Conservation (phyloP, 768 basidiomycete genomes). For the Leccinum olivaceopallidum region DNA sequence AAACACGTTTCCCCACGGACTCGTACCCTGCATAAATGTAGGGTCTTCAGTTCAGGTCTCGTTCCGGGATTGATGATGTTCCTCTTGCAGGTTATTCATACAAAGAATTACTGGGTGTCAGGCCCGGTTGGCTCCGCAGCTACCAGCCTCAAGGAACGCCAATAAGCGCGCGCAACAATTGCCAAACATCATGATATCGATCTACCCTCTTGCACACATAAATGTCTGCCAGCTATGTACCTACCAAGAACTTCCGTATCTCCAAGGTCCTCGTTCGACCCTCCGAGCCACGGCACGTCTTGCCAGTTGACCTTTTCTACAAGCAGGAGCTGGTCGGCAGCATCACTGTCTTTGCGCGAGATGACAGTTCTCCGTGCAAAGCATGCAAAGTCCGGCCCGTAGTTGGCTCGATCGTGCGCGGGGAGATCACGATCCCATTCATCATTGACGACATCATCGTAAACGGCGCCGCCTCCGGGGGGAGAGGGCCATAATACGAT, state of each 20-base stretch:
- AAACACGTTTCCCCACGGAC: conserved; percentile 21
- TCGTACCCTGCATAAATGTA: conserved; percentile 17
- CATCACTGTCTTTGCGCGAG: too few relatives aligned
- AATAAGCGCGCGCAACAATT: conserved; percentile 22
- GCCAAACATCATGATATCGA: conserved; percentile 27
- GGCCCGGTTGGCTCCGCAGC: conserved; percentile 23
- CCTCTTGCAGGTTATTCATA: conserved; percentile 28
- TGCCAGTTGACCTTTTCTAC: too few relatives aligned
- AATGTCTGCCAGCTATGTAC: conserved; percentile 17
- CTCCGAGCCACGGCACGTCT: too few relatives aligned
- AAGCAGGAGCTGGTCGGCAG: too few relatives aligned
- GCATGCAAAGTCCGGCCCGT: too few relatives aligned
- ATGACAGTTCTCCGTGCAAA: too few relatives aligned
- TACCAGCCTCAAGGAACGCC: conserved; percentile 11
- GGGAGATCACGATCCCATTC: conserved; percentile 5
- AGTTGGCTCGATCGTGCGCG: too few relatives aligned
- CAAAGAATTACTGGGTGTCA: conserved; percentile 24
- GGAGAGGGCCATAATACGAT: conserved; percentile 10
- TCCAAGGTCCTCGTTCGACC: too few relatives aligned
- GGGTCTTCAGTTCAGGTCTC: background rate
- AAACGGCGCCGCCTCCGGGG: conserved; percentile 2
- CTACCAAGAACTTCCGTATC: conserved; percentile 15
- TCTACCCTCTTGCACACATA: conserved; percentile 15
- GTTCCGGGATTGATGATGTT: background rate
- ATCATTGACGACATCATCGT: conserved; percentile 18